Conservation (phyloP, 2,329 filamentous ascomycete genomes). For the Aspergillus ustus region DNA sequence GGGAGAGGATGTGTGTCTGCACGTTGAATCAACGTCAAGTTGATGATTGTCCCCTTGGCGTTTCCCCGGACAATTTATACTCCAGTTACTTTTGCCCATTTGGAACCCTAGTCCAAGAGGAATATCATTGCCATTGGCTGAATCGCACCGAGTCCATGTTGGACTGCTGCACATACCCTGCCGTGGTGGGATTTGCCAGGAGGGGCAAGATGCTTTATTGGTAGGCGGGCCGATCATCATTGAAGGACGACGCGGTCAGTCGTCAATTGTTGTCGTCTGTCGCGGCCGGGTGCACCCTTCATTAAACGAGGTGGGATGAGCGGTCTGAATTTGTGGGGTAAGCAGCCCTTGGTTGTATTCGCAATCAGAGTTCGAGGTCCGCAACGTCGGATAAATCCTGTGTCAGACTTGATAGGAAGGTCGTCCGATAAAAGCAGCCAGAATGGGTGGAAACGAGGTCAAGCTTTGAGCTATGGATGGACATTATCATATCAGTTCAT, state of each 20-base stretch:
- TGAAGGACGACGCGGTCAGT: background rate
- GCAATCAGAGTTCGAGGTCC: background rate
- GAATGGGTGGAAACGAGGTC: background rate
- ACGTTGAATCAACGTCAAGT: background rate
- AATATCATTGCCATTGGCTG: background rate
- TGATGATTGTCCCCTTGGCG: background rate
- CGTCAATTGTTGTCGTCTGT: slow-evolving; percentile 4
- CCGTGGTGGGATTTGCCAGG: background rate
- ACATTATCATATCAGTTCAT: background rate
- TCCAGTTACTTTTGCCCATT: background rate
- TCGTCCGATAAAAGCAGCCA: background rate
- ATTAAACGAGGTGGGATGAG: background rate
- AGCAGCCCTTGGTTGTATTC: background rate
- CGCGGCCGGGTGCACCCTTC: background rate
- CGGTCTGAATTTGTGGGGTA: slow-evolving; percentile 10
- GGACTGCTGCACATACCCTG: background rate
- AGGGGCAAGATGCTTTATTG: background rate
- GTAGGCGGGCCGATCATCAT: background rate
- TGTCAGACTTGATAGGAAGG: background rate
- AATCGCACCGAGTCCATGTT: background rate
- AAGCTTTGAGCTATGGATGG: background rate
- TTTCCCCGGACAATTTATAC: background rate
- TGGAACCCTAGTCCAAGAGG: background rate
- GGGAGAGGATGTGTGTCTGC: background rate
- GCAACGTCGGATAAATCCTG: background rate